Conservation (phyloP, 257 asterid species). For the Linderniella brevidens region DNA sequence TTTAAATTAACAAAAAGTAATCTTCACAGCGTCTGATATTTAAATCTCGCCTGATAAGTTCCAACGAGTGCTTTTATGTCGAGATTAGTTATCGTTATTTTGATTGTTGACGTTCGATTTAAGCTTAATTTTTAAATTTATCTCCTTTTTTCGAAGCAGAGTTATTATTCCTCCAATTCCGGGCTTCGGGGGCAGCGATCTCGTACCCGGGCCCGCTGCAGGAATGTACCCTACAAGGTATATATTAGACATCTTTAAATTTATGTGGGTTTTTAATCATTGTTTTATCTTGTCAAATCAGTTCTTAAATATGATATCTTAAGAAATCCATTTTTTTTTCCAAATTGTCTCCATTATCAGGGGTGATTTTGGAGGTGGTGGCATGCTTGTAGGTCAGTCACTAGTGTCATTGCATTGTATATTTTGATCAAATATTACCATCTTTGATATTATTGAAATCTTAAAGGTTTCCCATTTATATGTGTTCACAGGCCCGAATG, state of each 20-base stretch:
- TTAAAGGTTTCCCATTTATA: background rate
- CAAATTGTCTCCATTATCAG: slow-evolving; percentile 15
- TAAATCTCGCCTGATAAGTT: no score
- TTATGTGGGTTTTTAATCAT: background rate
- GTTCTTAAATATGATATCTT: background rate
- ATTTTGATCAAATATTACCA: slow-evolving; percentile 2
- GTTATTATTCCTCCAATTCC: slow-evolving; percentile 35
- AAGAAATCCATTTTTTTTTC: background rate
- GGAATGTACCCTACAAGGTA: slow-evolving; percentile 73
- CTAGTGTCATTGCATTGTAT: slow-evolving; percentile 1
- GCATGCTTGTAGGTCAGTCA: slow-evolving; percentile 62
- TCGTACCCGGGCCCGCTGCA: slow-evolving; percentile 56
- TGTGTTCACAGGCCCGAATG: slow-evolving; percentile 46
- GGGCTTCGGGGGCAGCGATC: slow-evolving; percentile 33
- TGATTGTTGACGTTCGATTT: background rate
- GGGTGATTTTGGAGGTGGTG: slow-evolving; percentile 41
- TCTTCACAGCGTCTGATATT: background rate
- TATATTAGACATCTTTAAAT: background rate
- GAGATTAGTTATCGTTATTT: no score
- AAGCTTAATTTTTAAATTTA: no score
- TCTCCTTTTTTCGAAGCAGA: slow-evolving; percentile 12
- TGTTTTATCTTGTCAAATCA: background rate
- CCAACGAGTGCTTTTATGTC: no score
- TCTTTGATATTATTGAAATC: background rate
- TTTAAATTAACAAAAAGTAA: background rate